phyloP scores from a whole-genome alignment of 345 rosid species.

The Gossypium rotundifolium region DNA sequence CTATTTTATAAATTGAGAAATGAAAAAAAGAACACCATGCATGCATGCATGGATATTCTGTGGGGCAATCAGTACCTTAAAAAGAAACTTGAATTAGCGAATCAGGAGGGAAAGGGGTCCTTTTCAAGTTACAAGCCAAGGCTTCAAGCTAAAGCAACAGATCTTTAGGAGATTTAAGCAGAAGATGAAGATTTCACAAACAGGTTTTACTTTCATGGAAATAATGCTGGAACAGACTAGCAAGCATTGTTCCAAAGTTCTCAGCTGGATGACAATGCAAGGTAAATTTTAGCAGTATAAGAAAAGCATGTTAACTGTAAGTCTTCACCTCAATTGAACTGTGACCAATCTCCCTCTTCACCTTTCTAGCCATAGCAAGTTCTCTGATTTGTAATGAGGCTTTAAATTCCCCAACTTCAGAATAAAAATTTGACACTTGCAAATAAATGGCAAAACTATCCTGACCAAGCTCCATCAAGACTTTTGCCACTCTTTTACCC shows the following conservation, averaged over 20 bases:
- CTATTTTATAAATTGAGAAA: constrained; percentile 1
- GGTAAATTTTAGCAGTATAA: background rate
- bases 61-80: constrained; percentile 2
- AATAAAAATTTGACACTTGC: constrained; percentile 66
- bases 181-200: constrained; percentile 24
- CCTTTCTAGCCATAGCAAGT: constrained; percentile 44
- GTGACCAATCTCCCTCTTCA: constrained; percentile 48
- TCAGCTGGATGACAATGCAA: background rate
- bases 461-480: constrained; percentile 49
- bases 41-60: constrained; percentile 7
- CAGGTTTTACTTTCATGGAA: constrained; percentile 21
- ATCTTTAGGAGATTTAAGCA: constrained; percentile 14
- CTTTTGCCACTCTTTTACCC: constrained; percentile 61
- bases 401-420: constrained; percentile 60
- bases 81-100: constrained; percentile 29
- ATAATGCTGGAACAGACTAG: constrained; percentile 20
- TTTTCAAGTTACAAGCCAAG: constrained; percentile 22
- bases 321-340: constrained; percentile 42
- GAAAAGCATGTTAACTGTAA: constrained; percentile 16
- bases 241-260: background rate
- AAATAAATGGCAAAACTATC: constrained; percentile 45
- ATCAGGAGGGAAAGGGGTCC: background rate
- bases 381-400: constrained; percentile 46
- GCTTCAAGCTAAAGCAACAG: constrained; percentile 45
- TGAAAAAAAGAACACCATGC: background rate